These are phyloP conservation scores for Tremella yokohamensis DNA, from an alignment of 768 basidiomycete species.

Conservation along the genomic window DNA sequence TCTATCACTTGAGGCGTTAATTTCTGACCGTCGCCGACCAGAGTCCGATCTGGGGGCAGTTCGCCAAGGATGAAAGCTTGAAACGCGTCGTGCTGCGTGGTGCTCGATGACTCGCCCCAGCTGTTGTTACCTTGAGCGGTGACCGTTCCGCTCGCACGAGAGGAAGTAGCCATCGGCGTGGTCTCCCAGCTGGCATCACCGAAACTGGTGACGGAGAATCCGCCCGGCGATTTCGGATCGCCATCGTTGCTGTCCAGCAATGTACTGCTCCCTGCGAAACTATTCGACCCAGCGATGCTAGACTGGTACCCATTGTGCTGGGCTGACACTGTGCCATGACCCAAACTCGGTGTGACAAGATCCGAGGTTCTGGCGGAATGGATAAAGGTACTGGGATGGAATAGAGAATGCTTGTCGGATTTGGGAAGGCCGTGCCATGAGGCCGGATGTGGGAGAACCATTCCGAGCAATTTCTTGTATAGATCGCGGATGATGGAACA, in stretches of 20 bases:
- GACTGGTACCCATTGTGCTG: too few relatives aligned
- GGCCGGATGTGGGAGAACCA: slow-evolving; percentile 32
- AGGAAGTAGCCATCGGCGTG: neutral
- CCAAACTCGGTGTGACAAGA: too few relatives aligned
- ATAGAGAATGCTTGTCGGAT: slow-evolving; percentile 9
- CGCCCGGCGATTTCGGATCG: slow-evolving; percentile 1
- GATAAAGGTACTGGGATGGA: slow-evolving; percentile 40
- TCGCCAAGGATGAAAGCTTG: slow-evolving; percentile 34
- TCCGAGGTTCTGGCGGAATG: slow-evolving; percentile 24
- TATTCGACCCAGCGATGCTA: too few relatives aligned
- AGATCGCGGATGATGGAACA: slow-evolving; percentile 44
- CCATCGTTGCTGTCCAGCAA: neutral
- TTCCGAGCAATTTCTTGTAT: slow-evolving; percentile 42
- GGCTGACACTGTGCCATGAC: too few relatives aligned
- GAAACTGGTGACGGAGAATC: neutral
- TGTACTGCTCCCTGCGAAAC: too few relatives aligned
- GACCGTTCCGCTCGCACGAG: too few relatives aligned
- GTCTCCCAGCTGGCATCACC: neutral
- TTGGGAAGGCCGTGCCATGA: neutral
- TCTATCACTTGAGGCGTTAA: slow-evolving; percentile 34
- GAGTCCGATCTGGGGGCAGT: slow-evolving; percentile 25
- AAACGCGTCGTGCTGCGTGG: slow-evolving; percentile 27
- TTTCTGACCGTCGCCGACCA: slow-evolving; percentile 42
- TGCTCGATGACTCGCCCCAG: neutral
- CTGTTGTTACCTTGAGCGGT: too few relatives aligned